Conservation (phyloP, 257 asterid species). For the Nicotiana benthamiana region DNA sequence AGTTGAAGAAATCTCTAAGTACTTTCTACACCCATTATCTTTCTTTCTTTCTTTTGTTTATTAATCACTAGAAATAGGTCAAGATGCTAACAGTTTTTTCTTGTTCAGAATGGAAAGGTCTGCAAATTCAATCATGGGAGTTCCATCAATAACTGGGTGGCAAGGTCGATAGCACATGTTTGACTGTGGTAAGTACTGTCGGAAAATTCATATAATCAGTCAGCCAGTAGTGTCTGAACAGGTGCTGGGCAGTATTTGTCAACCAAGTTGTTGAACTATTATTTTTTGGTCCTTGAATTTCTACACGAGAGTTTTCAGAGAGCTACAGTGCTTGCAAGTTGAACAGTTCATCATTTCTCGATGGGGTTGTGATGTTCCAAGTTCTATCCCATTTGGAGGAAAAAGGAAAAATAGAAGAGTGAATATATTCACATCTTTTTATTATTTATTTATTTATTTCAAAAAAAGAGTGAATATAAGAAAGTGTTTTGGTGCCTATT, state of each 20-base stretch:
- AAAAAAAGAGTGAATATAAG: background rate
- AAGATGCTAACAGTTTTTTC: slow-evolving; percentile 13
- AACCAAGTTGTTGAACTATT: background rate
- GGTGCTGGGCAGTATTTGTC: background rate
- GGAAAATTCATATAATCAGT: background rate
- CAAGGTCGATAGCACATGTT: slow-evolving; percentile 42
- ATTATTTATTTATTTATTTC: too few relatives aligned
- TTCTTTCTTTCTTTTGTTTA: background rate
- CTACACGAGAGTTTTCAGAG: background rate
- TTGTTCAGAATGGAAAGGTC: slow-evolving; percentile 59
- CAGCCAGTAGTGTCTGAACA: background rate
- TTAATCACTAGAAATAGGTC: background rate
- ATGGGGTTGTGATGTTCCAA: background rate
- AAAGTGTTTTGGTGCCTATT: background rate
- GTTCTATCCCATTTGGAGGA: background rate
- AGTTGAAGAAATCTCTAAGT: slow-evolving; percentile 73
- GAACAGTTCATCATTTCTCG: background rate
- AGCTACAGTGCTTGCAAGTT: background rate
- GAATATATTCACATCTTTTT: too few relatives aligned
- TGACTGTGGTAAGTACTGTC: slow-evolving; percentile 12
- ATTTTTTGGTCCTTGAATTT: background rate
- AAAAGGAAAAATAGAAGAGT: background rate
- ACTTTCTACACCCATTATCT: slow-evolving; percentile 14
- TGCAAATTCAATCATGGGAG: slow-evolving; percentile 31
- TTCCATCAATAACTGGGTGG: slow-evolving; percentile 58